A percentile compares a stretch with the other conserved stretches of the same genome.
Evolutionary conservation across 495 filamentous ascomycete species (phyloP).

Genomic region (Bacidia rubella): DNA sequence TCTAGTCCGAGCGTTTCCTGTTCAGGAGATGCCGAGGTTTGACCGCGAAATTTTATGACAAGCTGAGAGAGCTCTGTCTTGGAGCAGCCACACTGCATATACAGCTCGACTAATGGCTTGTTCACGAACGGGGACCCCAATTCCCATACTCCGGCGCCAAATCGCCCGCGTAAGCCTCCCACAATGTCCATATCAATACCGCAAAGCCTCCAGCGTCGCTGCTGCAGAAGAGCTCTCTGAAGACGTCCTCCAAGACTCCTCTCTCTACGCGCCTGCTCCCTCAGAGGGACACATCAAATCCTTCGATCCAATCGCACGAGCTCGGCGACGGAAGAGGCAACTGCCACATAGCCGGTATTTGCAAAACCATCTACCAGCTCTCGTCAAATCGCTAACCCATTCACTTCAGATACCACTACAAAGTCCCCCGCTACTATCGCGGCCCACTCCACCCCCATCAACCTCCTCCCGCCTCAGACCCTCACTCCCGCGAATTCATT

Average conservation of each 20-base stretch:
- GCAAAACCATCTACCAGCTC: not conserved
- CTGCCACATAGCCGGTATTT: constrained; percentile 55
- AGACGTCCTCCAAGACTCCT: constrained; percentile 29
- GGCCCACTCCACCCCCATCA: constrained; percentile 88
- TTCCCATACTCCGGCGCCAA: not conserved
- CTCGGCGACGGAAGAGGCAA: constrained; percentile 36
- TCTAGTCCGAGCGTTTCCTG: too few species aligned
- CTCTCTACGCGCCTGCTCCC: constrained; percentile 23
- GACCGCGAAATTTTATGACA: too few species aligned
- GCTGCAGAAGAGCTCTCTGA: constrained; percentile 20
- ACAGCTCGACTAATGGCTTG: too few species aligned
- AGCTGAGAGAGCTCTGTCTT: too few species aligned
- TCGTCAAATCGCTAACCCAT: constrained; percentile 12
- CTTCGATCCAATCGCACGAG: constrained; percentile 45
- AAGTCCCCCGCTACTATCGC: constrained; percentile 82
- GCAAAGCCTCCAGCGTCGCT: constrained; percentile 14
- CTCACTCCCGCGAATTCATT: constrained; percentile 74
- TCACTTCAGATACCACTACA: constrained; percentile 61
- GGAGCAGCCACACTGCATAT: too few species aligned
- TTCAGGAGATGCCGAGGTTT: too few species aligned
- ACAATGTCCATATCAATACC: constrained; percentile 6
- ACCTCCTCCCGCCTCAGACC: constrained; percentile 67
- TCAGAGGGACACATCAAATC: constrained; percentile 27
- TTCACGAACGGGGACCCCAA: not conserved
- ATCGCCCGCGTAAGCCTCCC: not conserved